Conservation (phyloP, 1,139 yeast genomes). For the Candida pseudocylindracea region DNA sequence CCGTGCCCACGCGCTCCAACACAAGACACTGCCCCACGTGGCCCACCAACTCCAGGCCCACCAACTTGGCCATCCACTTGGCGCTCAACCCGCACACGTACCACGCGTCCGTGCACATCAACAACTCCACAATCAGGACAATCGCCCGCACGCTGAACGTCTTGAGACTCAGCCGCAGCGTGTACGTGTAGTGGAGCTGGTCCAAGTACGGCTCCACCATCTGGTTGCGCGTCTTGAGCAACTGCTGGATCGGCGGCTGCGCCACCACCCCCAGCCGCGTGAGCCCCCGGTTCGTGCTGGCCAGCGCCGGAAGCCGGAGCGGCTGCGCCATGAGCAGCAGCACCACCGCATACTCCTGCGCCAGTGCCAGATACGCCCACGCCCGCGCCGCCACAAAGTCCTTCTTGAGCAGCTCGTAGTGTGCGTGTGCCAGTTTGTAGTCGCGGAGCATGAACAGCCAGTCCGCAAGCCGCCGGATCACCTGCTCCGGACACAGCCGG, state of each 20-base stretch:
- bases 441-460: slow-evolving; percentile 82
- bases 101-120: slow-evolving; percentile 22
- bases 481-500: slow-evolving; percentile 47
- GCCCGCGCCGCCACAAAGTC: slow-evolving; percentile 67
- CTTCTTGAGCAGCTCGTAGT: slow-evolving; percentile 63
- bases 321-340: slow-evolving; percentile 52
- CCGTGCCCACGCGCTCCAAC: too few species aligned
- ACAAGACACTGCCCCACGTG: too few species aligned
- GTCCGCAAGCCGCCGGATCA: slow-evolving; percentile 68
- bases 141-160: slow-evolving; percentile 31
- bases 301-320: slow-evolving; percentile 6
- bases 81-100: slow-evolving; percentile 1
- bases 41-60: too few species aligned
- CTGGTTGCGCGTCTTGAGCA: slow-evolving; percentile 37
- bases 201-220: slow-evolving; percentile 47
- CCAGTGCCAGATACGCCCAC: slow-evolving; percentile 64
- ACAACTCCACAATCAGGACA: slow-evolving; percentile 22
- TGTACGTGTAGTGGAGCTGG: slow-evolving; percentile 25
- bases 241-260: slow-evolving; percentile 23
- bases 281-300: not conserved
- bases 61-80: too few species aligned
- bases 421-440: slow-evolving; percentile 64
- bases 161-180: slow-evolving; percentile 40
- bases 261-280: slow-evolving; percentile 1
- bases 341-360: slow-evolving; percentile 72